These are phyloP conservation scores for Torrubiella hemipterigena DNA, from an alignment of 2,329 filamentous ascomycete species.

Conservation along the genomic window DNA sequence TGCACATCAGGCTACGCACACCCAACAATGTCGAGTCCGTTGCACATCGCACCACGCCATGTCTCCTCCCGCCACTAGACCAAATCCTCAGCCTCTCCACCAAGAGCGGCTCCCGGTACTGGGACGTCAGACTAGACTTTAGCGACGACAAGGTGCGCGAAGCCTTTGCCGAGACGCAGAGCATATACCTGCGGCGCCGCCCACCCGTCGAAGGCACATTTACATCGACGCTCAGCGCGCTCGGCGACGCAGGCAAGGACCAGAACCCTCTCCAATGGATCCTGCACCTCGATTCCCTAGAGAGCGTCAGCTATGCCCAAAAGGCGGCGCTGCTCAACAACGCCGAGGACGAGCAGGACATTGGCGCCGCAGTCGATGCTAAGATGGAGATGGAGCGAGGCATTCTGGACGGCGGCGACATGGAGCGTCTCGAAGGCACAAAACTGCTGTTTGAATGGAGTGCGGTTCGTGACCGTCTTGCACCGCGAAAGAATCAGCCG, in stretches of 20 bases:
- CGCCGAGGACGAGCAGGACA: constrained; percentile 34
- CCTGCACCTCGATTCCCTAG: constrained; percentile 48
- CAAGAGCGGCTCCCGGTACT: constrained; percentile 55
- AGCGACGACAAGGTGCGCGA: constrained; percentile 47
- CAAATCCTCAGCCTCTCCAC: constrained; percentile 48
- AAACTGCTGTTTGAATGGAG: constrained; percentile 45
- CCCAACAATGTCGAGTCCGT: constrained; percentile 22
- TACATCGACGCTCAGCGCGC: constrained; percentile 58
- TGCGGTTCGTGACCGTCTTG: constrained; percentile 27
- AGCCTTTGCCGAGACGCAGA: constrained; percentile 56
- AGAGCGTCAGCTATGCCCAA: constrained; percentile 51
- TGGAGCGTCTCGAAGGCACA: constrained; percentile 34
- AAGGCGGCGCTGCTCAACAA: constrained; percentile 47
- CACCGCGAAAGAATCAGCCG: constrained; percentile 4
- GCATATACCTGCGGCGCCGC: constrained; percentile 61
- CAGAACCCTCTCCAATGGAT: constrained; percentile 58
- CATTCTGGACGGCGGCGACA: constrained; percentile 27
- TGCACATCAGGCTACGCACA: constrained; percentile 49
- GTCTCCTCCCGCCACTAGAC: constrained; percentile 51
- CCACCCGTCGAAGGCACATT: constrained; percentile 59
- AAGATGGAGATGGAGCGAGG: constrained; percentile 51
- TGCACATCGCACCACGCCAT: constrained; percentile 39
- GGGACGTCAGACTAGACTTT: constrained; percentile 73
- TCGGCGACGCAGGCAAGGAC: constrained; percentile 35
- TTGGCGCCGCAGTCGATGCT: constrained; percentile 52